Evolutionary conservation across 1,284 basidiomycete genomes (phyloP).

Genomic region (Ustilago shanxiensis): DNA sequence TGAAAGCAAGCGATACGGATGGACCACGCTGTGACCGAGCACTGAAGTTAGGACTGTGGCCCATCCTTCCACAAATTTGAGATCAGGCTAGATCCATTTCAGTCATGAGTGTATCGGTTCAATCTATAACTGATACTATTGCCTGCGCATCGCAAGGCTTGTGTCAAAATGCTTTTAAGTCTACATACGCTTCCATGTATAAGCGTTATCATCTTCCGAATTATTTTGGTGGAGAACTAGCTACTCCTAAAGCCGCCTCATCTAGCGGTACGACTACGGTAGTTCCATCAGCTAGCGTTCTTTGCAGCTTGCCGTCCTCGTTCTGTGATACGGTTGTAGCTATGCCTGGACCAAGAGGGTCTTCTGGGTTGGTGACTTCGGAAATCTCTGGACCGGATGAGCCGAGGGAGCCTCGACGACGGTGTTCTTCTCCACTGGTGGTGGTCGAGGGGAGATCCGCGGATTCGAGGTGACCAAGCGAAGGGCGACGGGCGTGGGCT

Average conservation of each 20-base stretch:
- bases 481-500: conserved; percentile 52
- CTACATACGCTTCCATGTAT: neutral
- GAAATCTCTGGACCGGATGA: conserved; percentile 36
- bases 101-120: too few relatives aligned
- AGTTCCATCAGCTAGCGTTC: conserved; percentile 62
- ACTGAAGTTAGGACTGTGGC: too few relatives aligned
- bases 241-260: conserved; percentile 56
- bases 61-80: too few relatives aligned
- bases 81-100: too few relatives aligned
- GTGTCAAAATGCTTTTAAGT: neutral
- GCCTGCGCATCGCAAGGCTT: too few relatives aligned
- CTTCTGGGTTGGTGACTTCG: conserved; percentile 42
- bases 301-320: conserved; percentile 57
- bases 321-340: conserved; percentile 37
- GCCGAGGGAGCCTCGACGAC: conserved; percentile 35
- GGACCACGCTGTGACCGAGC: too few relatives aligned
- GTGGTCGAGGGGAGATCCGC: neutral
- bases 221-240: neutral
- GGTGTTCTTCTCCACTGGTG: neutral
- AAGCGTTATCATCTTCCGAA: conserved; percentile 1
- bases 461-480: conserved; percentile 46
- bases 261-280: conserved; percentile 66
- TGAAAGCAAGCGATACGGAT: too few relatives aligned
- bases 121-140: too few relatives aligned
- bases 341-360: conserved; percentile 58